phyloP scores from a whole-genome alignment of 2,329 filamentous ascomycete genomes.

The Fusarium xyrophilum region DNA sequence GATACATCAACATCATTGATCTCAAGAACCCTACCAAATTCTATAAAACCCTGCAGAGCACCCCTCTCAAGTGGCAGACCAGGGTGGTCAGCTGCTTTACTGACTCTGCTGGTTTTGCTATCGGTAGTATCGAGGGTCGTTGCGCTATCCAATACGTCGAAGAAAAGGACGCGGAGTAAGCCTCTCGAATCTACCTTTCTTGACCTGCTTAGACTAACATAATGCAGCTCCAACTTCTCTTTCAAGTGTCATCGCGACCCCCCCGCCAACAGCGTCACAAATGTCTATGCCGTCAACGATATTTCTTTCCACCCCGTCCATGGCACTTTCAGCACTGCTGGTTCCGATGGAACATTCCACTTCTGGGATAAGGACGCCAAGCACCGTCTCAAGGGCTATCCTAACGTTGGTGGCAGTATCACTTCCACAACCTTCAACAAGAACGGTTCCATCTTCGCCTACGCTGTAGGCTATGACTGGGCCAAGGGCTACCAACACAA shows the following conservation, averaged over 20 bases:
- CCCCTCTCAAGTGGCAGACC: constrained; percentile 99
- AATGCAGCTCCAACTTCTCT: constrained; percentile 84
- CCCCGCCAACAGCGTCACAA: constrained; percentile 76
- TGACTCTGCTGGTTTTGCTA: constrained; percentile 89
- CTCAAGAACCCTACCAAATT: constrained; percentile 86
- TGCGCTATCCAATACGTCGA: constrained; percentile 99
- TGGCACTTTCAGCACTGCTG: constrained; percentile 97
- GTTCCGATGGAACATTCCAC: constrained; percentile 94
- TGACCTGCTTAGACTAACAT: constrained; percentile 10
- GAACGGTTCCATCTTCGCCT: constrained; percentile 82
- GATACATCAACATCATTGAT: constrained; percentile 95
- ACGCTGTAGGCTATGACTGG: constrained; percentile 97
- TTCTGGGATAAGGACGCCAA: constrained; percentile 96
- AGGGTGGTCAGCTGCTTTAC: constrained; percentile 93
- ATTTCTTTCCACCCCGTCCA: constrained; percentile 97
- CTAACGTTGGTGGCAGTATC: constrained; percentile 84
- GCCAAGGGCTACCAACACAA: constrained; percentile 93
- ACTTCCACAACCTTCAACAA: constrained; percentile 90
- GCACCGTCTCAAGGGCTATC: constrained; percentile 88
- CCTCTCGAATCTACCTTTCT: constrained; percentile 28
- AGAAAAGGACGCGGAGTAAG: constrained; percentile 82
- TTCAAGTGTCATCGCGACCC: constrained; percentile 98
- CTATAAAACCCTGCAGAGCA: constrained; percentile 95
- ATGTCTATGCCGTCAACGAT: constrained; percentile 94
- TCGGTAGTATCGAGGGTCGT: constrained; percentile 94